These are phyloP conservation scores for Cladorrhinum sp. DNA, from an alignment of 2,329 filamentous ascomycete genomes.

Conservation along the genomic window DNA sequence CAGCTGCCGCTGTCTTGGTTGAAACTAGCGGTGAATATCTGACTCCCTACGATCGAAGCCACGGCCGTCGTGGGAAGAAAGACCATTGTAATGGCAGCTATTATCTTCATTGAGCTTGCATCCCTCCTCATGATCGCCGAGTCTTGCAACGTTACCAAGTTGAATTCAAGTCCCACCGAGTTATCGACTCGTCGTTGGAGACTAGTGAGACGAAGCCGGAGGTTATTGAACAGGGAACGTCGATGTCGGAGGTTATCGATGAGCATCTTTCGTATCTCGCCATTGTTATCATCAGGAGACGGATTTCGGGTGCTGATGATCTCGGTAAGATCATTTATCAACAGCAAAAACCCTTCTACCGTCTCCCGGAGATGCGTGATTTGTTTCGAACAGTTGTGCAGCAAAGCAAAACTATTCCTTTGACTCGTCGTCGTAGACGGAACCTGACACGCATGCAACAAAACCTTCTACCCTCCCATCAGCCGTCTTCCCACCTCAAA, in stretches of 20 bases:
- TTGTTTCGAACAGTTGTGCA: slow-evolving; percentile 27
- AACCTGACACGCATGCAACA: slow-evolving; percentile 2
- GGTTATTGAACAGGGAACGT: slow-evolving; percentile 35
- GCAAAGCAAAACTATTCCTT: slow-evolving; percentile 21
- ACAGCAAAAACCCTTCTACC: slow-evolving; percentile 18
- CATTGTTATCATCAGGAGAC: background rate
- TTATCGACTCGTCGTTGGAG: slow-evolving; percentile 37
- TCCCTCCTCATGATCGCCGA: slow-evolving; percentile 36
- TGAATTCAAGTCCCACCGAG: slow-evolving; percentile 35
- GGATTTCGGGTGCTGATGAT: background rate
- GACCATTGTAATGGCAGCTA: slow-evolving; percentile 38
- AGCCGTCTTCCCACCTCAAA: background rate
- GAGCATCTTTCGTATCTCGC: slow-evolving; percentile 18
- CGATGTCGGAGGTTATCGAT: slow-evolving; percentile 33
- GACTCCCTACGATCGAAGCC: slow-evolving; percentile 31
- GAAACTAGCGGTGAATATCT: slow-evolving; percentile 15
- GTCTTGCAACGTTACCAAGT: slow-evolving; percentile 38
- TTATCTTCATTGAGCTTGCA: slow-evolving; percentile 37
- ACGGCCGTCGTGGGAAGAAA: slow-evolving; percentile 39
- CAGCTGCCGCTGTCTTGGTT: background rate
- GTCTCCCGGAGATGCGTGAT: slow-evolving; percentile 23
- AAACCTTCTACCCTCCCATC: slow-evolving; percentile 6
- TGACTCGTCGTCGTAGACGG: background rate
- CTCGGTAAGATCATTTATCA: slow-evolving; percentile 10
- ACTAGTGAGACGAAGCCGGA: slow-evolving; percentile 35